phyloP scores from a whole-genome alignment of 192 early-diverging fungal species.

The Piromyces finnis region DNA sequence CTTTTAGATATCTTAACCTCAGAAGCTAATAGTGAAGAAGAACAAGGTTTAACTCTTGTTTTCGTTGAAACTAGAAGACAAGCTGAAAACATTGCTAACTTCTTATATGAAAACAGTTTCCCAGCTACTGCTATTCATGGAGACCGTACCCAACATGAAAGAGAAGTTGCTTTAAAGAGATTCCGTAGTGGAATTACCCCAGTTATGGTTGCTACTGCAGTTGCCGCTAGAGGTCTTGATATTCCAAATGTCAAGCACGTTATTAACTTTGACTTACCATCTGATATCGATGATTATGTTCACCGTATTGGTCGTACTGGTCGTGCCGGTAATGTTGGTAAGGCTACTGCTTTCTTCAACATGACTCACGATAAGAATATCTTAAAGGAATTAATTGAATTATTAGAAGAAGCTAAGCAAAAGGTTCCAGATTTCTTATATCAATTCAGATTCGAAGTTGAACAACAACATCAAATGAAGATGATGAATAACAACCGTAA shows the following conservation, averaged over 20 bases:
- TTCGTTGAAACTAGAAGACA: constrained; percentile 95
- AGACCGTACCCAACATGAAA: constrained; percentile 84
- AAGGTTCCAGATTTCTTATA: constrained; percentile 73
- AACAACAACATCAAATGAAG: constrained; percentile 43
- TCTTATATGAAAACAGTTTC: constrained; percentile 52
- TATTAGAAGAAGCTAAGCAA: constrained; percentile 86
- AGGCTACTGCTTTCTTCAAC: constrained; percentile 91
- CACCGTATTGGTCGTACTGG: constrained; percentile 94
- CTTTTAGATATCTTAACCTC: constrained; percentile 72
- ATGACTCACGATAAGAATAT: constrained; percentile 71
- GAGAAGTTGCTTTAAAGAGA: constrained; percentile 71
- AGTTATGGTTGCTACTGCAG: constrained; percentile 92
- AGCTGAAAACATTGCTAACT: constrained; percentile 77
- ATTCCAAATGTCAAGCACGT: constrained; percentile 85
- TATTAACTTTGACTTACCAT: constrained; percentile 89
- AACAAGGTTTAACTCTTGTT: constrained; percentile 55
- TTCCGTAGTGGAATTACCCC: constrained; percentile 59
- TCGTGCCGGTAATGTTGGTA: constrained; percentile 85
- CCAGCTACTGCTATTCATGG: constrained; percentile 95
- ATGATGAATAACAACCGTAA: constrained; percentile 23
- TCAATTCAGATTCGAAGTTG: constrained; percentile 11
- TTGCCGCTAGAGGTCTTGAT: constrained; percentile 92
- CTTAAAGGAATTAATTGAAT: constrained; percentile 65
- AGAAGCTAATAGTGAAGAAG: constrained; percentile 30
- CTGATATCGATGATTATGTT: constrained; percentile 92